These are phyloP conservation scores for Rutstroemia sydowiana DNA, from an alignment of 2,329 filamentous ascomycete genomes.

Conservation along the genomic window DNA sequence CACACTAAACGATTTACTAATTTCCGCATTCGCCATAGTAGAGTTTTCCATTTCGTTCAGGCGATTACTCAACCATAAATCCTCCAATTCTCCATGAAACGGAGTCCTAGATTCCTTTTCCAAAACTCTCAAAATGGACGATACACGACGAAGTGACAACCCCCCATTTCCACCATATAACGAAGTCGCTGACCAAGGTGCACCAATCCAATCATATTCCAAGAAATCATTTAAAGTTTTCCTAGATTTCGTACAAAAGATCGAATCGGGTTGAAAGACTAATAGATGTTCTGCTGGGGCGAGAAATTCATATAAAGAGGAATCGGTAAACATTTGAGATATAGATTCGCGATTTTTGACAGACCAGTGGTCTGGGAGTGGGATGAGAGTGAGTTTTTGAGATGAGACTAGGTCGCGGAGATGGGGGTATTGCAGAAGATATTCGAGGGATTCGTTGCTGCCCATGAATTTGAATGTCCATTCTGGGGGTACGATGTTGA, in stretches of 20 bases:
- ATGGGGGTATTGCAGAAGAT: conserved; percentile 34
- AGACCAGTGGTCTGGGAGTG: conserved; percentile 10
- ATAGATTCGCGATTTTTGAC: conserved; percentile 41
- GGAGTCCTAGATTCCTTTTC: conserved; percentile 43
- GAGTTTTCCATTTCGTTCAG: conserved; percentile 41
- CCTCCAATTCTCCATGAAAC: conserved; percentile 41
- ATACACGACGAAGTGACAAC: conserved; percentile 45
- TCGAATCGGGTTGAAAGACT: conserved; percentile 49
- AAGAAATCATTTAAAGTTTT: conserved; percentile 30
- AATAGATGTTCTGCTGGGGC: conserved; percentile 46
- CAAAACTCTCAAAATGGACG: conserved; percentile 42
- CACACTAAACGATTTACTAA: conserved; percentile 39
- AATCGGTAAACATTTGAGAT: conserved; percentile 43
- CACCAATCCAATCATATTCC: conserved; percentile 32
- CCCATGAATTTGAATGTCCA: conserved; percentile 53
- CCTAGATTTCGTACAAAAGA: conserved; percentile 46
- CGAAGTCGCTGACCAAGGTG: conserved; percentile 33
- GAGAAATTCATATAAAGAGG: conserved; percentile 43
- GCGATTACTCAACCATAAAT: conserved; percentile 47
- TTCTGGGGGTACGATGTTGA: conserved; percentile 47
- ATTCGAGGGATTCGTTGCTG: conserved; percentile 33
- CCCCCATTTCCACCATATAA: conserved; percentile 46
- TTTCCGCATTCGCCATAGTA: conserved; percentile 36
- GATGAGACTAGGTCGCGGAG: conserved; percentile 33
- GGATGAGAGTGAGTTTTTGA: conserved; percentile 5